phyloP scores from a whole-genome alignment of 2,329 filamentous ascomycete genomes.

The Aspergillus nomiae region DNA sequence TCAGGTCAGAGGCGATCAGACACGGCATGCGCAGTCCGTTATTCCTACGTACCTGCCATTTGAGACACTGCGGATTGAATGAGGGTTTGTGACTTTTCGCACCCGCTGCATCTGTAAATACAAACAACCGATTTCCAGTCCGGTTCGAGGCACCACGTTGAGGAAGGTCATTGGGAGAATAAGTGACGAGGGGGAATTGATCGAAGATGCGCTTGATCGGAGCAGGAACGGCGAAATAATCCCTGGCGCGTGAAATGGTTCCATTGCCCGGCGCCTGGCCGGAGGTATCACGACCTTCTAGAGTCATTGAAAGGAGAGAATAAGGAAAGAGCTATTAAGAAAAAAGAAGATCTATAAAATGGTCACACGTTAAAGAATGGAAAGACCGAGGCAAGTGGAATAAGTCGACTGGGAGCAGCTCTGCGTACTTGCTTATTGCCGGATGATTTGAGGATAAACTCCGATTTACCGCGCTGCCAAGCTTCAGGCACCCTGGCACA shows the following conservation, averaged over 20 bases:
- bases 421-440: neutral
- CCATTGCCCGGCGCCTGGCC: conserved; percentile 27
- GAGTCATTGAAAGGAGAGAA: conserved; percentile 26
- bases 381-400: neutral
- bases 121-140: conserved; percentile 65
- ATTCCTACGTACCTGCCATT: conserved; percentile 75
- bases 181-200: conserved; percentile 74
- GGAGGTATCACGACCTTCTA: conserved; percentile 26
- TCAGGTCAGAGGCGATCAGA: conserved; percentile 4
- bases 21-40: neutral
- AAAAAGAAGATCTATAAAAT: neutral
- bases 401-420: neutral
- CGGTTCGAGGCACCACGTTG: conserved; percentile 55
- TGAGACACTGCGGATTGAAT: conserved; percentile 90
- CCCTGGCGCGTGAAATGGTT: conserved; percentile 23
- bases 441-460: conserved; percentile 2
- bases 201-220: conserved; percentile 84
- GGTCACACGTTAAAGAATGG: neutral
- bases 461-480: conserved; percentile 11
- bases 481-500: conserved; percentile 7
- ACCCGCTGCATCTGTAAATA: conserved; percentile 71
- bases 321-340: neutral
- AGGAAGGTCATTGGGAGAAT: conserved; percentile 75
- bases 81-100: conserved; percentile 67
- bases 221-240: conserved; percentile 56